Conservation (phyloP, 495 filamentous ascomycete genomes). For the Aspergillus bertholletiae region DNA sequence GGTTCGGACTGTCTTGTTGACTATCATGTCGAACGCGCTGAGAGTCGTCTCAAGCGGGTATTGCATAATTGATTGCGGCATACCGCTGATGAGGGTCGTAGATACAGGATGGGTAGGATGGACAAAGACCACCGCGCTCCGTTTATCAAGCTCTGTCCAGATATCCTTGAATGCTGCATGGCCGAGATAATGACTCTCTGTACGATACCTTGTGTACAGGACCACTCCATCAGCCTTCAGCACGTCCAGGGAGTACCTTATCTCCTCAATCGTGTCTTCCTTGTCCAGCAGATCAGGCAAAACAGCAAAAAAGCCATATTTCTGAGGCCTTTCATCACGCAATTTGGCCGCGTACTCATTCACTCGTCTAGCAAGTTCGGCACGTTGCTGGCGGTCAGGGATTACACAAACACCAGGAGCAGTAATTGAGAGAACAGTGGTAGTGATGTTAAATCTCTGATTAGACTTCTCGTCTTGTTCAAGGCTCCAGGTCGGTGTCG, state of each 20-base stretch:
- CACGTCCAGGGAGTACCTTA: conserved; percentile 41
- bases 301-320: conserved; percentile 46
- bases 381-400: conserved; percentile 6
- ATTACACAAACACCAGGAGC: conserved; percentile 41
- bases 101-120: conserved; percentile 46
- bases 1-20: conserved; percentile 16
- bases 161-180: conserved; percentile 35
- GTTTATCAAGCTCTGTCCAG: conserved; percentile 41
- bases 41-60: conserved; percentile 51
- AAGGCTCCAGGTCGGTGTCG: conserved; percentile 32
- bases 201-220: conserved; percentile 49
- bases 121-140: conserved; percentile 43
- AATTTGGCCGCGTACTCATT: conserved; percentile 42
- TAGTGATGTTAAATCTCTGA: conserved; percentile 22
- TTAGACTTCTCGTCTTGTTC: conserved; percentile 29
- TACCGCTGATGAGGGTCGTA: conserved; percentile 24
- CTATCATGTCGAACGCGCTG: conserved; percentile 45
- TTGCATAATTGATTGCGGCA: conserved; percentile 46
- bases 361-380: conserved; percentile 30
- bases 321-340: conserved; percentile 32
- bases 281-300: conserved; percentile 40
- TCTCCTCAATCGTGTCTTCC: conserved; percentile 33
- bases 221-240: conserved; percentile 50
- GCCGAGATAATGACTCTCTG: conserved; percentile 42
- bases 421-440: conserved; percentile 42